phyloP scores from a whole-genome alignment of 2,329 filamentous ascomycete species.

The Claviceps sorghi region DNA sequence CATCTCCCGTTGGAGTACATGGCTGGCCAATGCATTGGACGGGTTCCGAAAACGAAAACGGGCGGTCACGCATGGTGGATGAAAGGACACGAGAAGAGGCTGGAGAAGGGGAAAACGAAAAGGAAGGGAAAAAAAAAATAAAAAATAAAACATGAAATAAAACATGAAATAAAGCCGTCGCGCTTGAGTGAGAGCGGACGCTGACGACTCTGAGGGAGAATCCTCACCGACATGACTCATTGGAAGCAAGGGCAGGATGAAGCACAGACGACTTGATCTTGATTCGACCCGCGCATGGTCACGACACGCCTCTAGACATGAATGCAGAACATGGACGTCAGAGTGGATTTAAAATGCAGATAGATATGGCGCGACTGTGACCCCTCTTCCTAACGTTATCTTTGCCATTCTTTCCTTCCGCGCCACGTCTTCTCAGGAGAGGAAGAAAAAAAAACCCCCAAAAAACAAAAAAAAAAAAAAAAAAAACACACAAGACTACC shows the following conservation, averaged over 20 bases:
- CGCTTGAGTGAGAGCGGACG: background rate
- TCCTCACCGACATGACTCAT: background rate
- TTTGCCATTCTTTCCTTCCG: background rate
- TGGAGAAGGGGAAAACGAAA: background rate
- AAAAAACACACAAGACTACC: background rate
- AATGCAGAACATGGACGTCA: background rate
- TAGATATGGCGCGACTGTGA: background rate
- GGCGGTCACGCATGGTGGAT: background rate
- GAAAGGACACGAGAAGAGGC: background rate
- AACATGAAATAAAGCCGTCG: too few species aligned
- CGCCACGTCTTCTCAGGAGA: background rate
- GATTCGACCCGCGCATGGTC: background rate
- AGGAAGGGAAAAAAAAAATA: background rate
- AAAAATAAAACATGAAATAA: background rate
- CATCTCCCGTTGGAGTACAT: too few species aligned
- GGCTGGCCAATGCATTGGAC: too few species aligned
- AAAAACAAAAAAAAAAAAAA: background rate
- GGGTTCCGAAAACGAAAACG: too few species aligned
- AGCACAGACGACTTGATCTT: background rate
- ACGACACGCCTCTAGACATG: too few species aligned
- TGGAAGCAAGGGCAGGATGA: background rate
- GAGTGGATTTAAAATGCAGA: background rate
- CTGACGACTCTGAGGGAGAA: background rate
- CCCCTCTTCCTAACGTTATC: background rate
- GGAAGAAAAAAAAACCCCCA: background rate